Percentiles rank a stretch among this genome's conserved stretches.
Conservation (phyloP, 1,284 basidiomycete genomes). For the Apiotrichum gamsii region DNA sequence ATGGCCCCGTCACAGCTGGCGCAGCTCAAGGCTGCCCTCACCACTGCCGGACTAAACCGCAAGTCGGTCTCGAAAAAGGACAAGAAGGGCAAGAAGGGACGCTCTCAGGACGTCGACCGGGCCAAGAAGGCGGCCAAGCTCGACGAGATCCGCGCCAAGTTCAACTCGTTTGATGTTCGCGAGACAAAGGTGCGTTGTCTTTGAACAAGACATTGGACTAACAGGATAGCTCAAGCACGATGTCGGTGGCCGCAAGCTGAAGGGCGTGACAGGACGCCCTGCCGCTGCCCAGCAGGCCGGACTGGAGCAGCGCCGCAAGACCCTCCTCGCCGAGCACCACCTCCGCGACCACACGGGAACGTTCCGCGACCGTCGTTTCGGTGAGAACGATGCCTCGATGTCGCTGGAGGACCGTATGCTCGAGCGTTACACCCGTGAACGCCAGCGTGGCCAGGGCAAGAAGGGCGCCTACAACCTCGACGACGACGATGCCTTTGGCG, state of each 20-base stretch:
- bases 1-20: constrained; percentile 63
- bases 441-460: constrained; percentile 59
- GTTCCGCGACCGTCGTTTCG: constrained; percentile 89
- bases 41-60: constrained; percentile 65
- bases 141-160: constrained; percentile 70
- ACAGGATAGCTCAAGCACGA: constrained; percentile 66
- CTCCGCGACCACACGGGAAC: constrained; percentile 75
- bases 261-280: constrained; percentile 75
- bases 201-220: background rate
- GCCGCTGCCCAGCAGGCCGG: constrained; percentile 82
- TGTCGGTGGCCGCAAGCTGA: constrained; percentile 77
- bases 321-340: constrained; percentile 71
- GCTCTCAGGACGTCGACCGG: constrained; percentile 63
- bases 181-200: constrained; percentile 58
- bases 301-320: constrained; percentile 80
- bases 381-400: constrained; percentile 87
- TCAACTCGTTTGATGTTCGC: constrained; percentile 92
- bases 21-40: constrained; percentile 78
- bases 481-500: constrained; percentile 61
- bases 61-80: constrained; percentile 45
- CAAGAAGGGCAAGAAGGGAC: constrained; percentile 57
- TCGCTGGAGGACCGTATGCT: constrained; percentile 94
- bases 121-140: constrained; percentile 72
- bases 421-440: constrained; percentile 88
- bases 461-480: constrained; percentile 81